Conservation (phyloP, 306 rosid genomes). For the Castanea sativa region DNA sequence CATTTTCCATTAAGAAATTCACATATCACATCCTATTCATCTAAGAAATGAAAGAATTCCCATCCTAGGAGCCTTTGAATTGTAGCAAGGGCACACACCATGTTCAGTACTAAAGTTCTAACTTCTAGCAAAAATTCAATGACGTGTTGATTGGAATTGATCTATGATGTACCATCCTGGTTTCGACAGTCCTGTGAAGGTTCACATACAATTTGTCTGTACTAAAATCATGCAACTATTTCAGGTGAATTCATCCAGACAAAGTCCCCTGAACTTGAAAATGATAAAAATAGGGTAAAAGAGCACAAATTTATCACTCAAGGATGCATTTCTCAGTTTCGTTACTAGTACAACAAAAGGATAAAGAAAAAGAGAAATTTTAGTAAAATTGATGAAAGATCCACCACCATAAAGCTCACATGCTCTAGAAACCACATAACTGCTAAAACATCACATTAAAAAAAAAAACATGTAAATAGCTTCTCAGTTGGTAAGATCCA, state of each 20-base stretch:
- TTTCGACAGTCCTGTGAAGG: too few species aligned
- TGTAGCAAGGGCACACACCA: too few species aligned
- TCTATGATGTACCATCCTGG: too few species aligned
- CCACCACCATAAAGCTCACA: conserved; percentile 4
- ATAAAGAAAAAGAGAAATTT: not conserved
- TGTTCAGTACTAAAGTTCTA: too few species aligned
- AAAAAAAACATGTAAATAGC: not conserved
- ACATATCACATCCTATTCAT: too few species aligned
- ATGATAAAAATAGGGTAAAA: not conserved
- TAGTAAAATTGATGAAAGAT: conserved; percentile 2
- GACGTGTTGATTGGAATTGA: too few species aligned
- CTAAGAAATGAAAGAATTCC: too few species aligned
- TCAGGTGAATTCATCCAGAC: not conserved
- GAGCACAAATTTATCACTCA: not conserved
- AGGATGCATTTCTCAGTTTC: not conserved
- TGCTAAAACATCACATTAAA: not conserved
- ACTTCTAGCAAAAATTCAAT: too few species aligned
- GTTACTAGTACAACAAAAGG: conserved; percentile 14
- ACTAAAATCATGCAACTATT: not conserved
- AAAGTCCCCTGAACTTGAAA: not conserved
- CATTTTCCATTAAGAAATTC: too few species aligned
- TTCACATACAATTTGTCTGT: not conserved
- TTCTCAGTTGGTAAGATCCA: conserved; percentile 78
- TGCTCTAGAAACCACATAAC: conserved; percentile 14
- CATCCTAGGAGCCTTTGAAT: too few species aligned